Percentiles rank a stretch among this genome's conserved stretches.
Conservation (phyloP, 345 rosid genomes). For the thale cress (Arabidopsis thaliana) region TAIR10.1 NC_003075.7:14738501-14739000, state of each 20-base stretch:
- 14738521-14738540: slow-evolving; percentile 4
- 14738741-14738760: slow-evolving; percentile 42
- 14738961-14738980: slow-evolving; percentile 32
- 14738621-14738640: slow-evolving; percentile 28
- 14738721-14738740: slow-evolving; percentile 50
- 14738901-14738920: slow-evolving; percentile 37
- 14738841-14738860: not conserved
- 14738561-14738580: not conserved
- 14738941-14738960: slow-evolving; percentile 18
- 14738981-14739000: slow-evolving; percentile 44
- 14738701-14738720: slow-evolving; percentile 56
- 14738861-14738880: slow-evolving; percentile 7
- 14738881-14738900: slow-evolving; percentile 31
- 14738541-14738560: not conserved
- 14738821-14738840: not conserved
- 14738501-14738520: not conserved
- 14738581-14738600: not conserved
- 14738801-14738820: slow-evolving; percentile 39
- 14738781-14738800: slow-evolving; percentile 45
- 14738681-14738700: slow-evolving; percentile 55
- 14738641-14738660: slow-evolving; percentile 24
- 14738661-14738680: slow-evolving; percentile 40
- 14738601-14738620: slow-evolving; percentile 32
- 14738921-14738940: slow-evolving; percentile 42
- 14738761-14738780: slow-evolving; percentile 30